Base-by-base conservation (phyloP, 2,329 filamentous ascomycete species). In the Fusarium stilboides region DNA sequence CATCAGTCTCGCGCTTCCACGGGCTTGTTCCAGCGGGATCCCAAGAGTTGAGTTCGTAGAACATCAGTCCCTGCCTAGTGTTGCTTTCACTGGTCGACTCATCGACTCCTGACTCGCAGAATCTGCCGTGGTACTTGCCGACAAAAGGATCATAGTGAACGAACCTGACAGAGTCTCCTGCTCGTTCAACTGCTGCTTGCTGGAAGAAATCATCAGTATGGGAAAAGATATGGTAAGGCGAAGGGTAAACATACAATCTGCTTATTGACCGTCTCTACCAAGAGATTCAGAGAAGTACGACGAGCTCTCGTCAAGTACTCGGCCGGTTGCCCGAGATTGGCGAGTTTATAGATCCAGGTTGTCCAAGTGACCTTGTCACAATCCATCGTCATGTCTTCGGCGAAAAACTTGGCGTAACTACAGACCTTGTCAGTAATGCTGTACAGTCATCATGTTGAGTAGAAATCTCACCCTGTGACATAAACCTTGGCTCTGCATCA, bases 21-120 rank as follows among this genome's bases (percentile, higher is more conserved):
- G 59, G 59, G 4, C 8, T 47, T 5, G 36, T 58, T 26, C 59
- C 59, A 2, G 36, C 12, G 13, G 59, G 59, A 4, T 62, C 59
- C 28, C 36, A 53, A 3, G 59, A 28, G 37, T 62, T 62, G 17
- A 62, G 59, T 14, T 62, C 59, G 31, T 62, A 62, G 12, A 59
- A 59, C 59, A 62, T 62, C 0, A 62, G 28, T 1, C 52, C 62
- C 6, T 52, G 28, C 19, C 55, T 55, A 9, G 49, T 55, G 4
- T 63, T 63, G 20, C 17, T 20, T 24, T 60, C 50, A 4, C 43
- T 40, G 0, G 60, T 55, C 4, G 55, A 59, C 39, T 63, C 60
- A 14, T 63, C 60, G n/a, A 63, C 55, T 4, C 55, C 55, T 19
- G 43, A 1, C 13, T 63, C 55, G 6, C 60, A 63, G 20, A 43